Evolutionary conservation across 164 flowering plant species (phyloP).

Genomic region (Annona squamosa): DNA sequence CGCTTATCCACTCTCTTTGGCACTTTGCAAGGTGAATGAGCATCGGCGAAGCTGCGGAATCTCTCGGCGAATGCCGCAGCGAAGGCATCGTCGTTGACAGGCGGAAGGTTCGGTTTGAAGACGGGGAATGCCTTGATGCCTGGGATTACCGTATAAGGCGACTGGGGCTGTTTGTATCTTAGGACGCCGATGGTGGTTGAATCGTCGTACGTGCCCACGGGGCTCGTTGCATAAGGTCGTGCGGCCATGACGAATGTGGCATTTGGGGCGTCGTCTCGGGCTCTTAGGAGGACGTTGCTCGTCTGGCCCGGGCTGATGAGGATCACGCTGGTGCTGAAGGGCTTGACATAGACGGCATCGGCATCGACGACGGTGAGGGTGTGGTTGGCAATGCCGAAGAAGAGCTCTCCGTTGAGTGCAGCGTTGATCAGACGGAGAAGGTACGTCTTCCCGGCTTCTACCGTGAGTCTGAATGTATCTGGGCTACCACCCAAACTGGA

Average conservation of each 20-base stretch:
- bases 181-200: constrained; percentile 47
- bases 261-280: constrained; percentile 27
- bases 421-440: constrained; percentile 52
- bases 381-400: constrained; percentile 53
- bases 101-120: constrained; percentile 33
- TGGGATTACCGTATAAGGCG: constrained; percentile 1
- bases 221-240: constrained; percentile 39
- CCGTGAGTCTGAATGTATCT: constrained; percentile 43
- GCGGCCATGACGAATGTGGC: constrained; percentile 46
- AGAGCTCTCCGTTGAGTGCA: constrained; percentile 57
- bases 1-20: constrained; percentile 35
- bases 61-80: constrained; percentile 29
- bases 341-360: constrained; percentile 49
- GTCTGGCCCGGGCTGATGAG: constrained; percentile 47
- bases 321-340: constrained; percentile 28
- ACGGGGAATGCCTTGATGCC: constrained; percentile 6
- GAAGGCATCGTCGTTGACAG: constrained; percentile 38
- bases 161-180: constrained; percentile 21
- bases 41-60: constrained; percentile 30
- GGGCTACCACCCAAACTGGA: constrained; percentile 1
- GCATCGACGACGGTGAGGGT: constrained; percentile 45
- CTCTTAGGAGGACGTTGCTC: constrained; percentile 43
- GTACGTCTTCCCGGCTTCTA: constrained; percentile 47
- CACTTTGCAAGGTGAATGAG: constrained; percentile 37
- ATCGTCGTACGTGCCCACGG: constrained; percentile 35